A percentile compares a stretch with the other conserved stretches of the same genome.
Conservation (phyloP, 169 alveolate genomes). For the Theileria sp. region DNA sequence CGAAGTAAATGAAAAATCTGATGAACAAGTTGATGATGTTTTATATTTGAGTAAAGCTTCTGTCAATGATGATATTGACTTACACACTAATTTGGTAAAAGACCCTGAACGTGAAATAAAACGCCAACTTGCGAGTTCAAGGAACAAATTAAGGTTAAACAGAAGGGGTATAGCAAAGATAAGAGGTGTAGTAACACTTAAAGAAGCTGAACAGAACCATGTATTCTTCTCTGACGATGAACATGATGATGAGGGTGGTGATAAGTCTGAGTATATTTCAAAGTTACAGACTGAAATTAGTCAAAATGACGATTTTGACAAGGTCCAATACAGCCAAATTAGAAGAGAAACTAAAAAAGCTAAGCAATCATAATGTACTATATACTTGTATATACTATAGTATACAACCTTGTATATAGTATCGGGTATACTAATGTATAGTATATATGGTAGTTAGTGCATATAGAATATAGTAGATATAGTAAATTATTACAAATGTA, state of each 20-base stretch:
- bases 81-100: neutral
- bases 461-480: neutral
- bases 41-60: neutral
- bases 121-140: conserved; percentile 23
- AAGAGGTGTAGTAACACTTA: conserved; percentile 51
- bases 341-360: conserved; percentile 9
- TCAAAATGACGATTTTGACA: conserved; percentile 8
- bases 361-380: neutral
- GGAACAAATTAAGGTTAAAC: conserved; percentile 54
- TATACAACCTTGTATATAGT: neutral
- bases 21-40: conserved; percentile 2
- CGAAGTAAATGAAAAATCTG: no score
- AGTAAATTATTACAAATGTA: neutral
- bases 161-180: conserved; percentile 63
- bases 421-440: neutral
- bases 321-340: conserved; percentile 14
- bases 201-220: conserved; percentile 56
- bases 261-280: conserved; percentile 4
- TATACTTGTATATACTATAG: neutral
- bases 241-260: conserved; percentile 21
- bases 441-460: neutral
- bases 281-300: conserved; percentile 13
- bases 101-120: conserved; percentile 37
- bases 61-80: conserved; percentile 44
- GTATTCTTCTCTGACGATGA: conserved; percentile 53